Evolutionary conservation across 345 rosid genomes (phyloP).

Genomic region (Acer negundo): DNA sequence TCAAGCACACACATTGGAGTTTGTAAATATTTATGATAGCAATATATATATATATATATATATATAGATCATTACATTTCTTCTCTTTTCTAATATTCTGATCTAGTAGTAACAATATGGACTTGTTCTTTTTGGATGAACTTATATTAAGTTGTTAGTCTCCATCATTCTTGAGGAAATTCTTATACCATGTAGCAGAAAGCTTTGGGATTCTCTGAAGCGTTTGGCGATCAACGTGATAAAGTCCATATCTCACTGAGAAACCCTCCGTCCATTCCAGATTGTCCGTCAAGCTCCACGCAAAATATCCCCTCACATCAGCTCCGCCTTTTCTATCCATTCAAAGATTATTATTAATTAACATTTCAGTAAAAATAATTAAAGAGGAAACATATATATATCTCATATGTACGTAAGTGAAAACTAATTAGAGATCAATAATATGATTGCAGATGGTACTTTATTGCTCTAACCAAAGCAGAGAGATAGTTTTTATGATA

Average conservation of each 20-base stretch:
- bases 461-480: constrained; percentile 39
- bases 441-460: not conserved
- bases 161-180: constrained; percentile 30
- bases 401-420: not conserved
- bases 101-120: not conserved
- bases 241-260: constrained; percentile 27
- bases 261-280: constrained; percentile 45
- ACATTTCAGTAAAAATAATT: not conserved
- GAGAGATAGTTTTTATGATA: constrained; percentile 44
- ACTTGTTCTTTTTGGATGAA: no score
- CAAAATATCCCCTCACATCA: constrained; percentile 44
- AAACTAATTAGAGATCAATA: no score
- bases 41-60: no score
- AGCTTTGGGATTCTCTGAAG: constrained; percentile 39
- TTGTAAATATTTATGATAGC: no score
- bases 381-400: not conserved
- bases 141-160: no score
- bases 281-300: constrained; percentile 48
- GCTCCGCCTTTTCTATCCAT: constrained; percentile 42
- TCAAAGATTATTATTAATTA: no score
- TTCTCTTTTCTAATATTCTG: not conserved
- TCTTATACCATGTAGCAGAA: constrained; percentile 42
- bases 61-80: no score
- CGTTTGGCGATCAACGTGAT: constrained; percentile 30
- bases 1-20: no score